Conservation (phyloP, 352 stramenopile species). For the Globisporangium paddicum region DNA sequence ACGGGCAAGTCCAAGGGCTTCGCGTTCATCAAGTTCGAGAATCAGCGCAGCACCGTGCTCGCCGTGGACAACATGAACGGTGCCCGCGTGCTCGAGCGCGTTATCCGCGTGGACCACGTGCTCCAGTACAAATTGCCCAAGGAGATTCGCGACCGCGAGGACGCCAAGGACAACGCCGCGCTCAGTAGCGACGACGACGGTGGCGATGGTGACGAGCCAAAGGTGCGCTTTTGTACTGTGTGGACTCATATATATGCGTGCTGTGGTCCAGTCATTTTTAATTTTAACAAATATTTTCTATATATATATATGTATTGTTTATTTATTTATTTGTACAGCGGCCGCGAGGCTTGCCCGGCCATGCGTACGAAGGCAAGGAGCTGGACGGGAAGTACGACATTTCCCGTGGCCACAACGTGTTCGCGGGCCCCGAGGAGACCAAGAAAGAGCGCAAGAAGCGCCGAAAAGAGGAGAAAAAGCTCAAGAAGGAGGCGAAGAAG, state of each 20-base stretch:
- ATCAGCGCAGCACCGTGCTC: conserved; percentile 94
- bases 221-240: background rate
- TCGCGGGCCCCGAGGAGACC: conserved; percentile 51
- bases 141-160: conserved; percentile 81
- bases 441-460: conserved; percentile 57
- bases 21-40: conserved; percentile 97
- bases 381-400: conserved; percentile 68
- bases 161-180: conserved; percentile 33
- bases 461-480: conserved; percentile 52
- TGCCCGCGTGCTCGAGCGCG: conserved; percentile 86
- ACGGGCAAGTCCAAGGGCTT: conserved; percentile 96
- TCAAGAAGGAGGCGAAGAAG: conserved; percentile 45
- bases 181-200: conserved; percentile 13
- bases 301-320: background rate
- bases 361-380: conserved; percentile 89
- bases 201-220: conserved; percentile 9
- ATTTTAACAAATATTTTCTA: no score
- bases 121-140: conserved; percentile 97
- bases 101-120: conserved; percentile 95
- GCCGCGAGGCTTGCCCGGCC: conserved; percentile 55
- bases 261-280: background rate
- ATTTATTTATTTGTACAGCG: background rate
- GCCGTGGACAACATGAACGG: conserved; percentile 98
- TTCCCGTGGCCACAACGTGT: conserved; percentile 78
- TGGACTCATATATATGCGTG: background rate